These are phyloP conservation scores for Kwoniella dejecticola DNA, from an alignment of 768 basidiomycete species.

Conservation along the genomic window DNA sequence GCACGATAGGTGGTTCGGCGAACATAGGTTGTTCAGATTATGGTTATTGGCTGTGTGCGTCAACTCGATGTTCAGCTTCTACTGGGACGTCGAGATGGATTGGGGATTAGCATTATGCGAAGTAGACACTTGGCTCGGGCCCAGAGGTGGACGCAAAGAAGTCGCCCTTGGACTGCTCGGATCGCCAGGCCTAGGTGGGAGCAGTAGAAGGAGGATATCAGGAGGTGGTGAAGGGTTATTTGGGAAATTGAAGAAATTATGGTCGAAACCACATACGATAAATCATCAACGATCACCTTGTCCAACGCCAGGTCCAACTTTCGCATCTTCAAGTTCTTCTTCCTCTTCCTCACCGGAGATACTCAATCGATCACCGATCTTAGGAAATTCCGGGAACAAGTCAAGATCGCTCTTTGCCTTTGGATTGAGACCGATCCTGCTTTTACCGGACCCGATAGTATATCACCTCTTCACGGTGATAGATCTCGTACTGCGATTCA, in stretches of 20 bases:
- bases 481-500: conserved; percentile 85
- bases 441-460: conserved; percentile 72
- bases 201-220: conserved; percentile 2
- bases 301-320: conserved; percentile 31
- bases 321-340: conserved; percentile 14
- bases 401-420: conserved; percentile 61
- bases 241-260: conserved; percentile 14
- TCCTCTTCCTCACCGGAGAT: conserved; percentile 57
- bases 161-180: conserved; percentile 6
- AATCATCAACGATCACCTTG: conserved; percentile 42
- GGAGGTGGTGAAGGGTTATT: conserved; percentile 2
- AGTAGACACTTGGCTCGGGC: conserved; percentile 50
- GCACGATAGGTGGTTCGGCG: conserved; percentile 67
- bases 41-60: conserved; percentile 83
- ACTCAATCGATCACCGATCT: conserved; percentile 51
- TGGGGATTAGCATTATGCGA: conserved; percentile 86
- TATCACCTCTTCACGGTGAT: conserved; percentile 81
- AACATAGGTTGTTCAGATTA: conserved; percentile 75
- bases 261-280: conserved; percentile 10
- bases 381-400: conserved; percentile 29
- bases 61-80: conserved; percentile 94
- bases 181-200: conserved; percentile 6
- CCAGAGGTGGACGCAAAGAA: conserved; percentile 7
- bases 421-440: conserved; percentile 73
- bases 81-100: conserved; percentile 98